Percentiles rank a stretch among this genome's conserved stretches.
These are phyloP conservation scores for Pyrus betulifolia DNA, from an alignment of 306 rosid genomes.

Conservation along the genomic window DNA sequence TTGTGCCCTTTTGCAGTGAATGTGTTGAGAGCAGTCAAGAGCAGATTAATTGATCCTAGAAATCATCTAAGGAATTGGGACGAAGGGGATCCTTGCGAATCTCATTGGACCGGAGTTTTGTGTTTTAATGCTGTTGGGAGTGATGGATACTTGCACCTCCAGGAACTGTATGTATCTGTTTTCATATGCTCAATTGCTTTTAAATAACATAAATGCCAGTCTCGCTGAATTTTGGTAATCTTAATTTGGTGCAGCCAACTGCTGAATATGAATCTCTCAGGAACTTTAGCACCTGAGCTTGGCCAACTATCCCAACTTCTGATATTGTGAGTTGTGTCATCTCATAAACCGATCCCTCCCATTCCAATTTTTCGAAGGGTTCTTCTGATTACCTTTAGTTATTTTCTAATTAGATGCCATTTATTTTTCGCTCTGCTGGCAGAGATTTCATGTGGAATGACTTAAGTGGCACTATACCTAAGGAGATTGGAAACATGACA, in stretches of 20 bases:
- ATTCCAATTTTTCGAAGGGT: neutral
- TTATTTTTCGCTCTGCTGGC: conserved; percentile 5
- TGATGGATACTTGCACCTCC: conserved; percentile 57
- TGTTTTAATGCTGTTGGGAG: conserved; percentile 24
- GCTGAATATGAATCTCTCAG: conserved; percentile 58
- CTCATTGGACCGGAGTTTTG: conserved; percentile 63
- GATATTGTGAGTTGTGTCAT: conserved; percentile 50
- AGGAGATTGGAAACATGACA: conserved; percentile 64
- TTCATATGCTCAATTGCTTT: neutral
- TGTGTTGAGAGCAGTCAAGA: conserved; percentile 52
- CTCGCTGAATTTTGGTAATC: neutral
- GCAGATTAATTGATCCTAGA: conserved; percentile 52
- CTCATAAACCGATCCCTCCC: conserved; percentile 6
- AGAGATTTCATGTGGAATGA: conserved; percentile 94
- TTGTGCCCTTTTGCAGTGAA: conserved; percentile 41
- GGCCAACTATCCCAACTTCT: conserved; percentile 52
- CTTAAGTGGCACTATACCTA: conserved; percentile 60
- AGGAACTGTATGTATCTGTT: conserved; percentile 46
- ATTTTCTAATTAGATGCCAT: conserved; percentile 28
- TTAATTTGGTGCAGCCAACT: conserved; percentile 50
- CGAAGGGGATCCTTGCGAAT: conserved; percentile 62
- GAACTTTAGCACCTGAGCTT: conserved; percentile 60
- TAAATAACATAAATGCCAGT: neutral
- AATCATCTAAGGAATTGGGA: conserved; percentile 46
- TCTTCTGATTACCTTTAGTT: conserved; percentile 1